Base-by-base conservation (phyloP, 1,139 yeast genomes). In the Scheffersomyces quercinus region DNA sequence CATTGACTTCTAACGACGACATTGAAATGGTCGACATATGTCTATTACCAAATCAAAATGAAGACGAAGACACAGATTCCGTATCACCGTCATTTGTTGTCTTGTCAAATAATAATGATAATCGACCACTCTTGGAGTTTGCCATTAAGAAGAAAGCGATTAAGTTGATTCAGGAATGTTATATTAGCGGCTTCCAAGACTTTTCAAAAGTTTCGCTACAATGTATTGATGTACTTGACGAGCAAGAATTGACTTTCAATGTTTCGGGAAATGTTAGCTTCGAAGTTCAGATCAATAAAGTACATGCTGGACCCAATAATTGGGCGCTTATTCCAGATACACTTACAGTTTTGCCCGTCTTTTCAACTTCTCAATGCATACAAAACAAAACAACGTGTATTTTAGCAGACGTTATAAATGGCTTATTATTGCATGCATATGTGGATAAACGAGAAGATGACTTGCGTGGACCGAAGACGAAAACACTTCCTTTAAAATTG, bases 1-100 rank as follows among this genome's bases (percentile, higher is more conserved):
- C 38, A 8, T 31, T 36, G 9, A 16, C 32, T 6, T 29, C 29
- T 9, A 14, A 28, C 2, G 35, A 10, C 20, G 36, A 44, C 41
- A 51, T 31, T 4, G 66, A 63, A 36, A 45, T 60, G 26, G 52
- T 59, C 8, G 68, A 64, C 44, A 37, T 62, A 7, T 50, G 59
- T 32, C 28, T 39, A 15, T 32, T 45, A 31, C 47, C 47, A 11
- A 29, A 14, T 13, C 24, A n/a, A 7, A 46, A 34, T 2, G 26
- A 28, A 26, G 39, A 26, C n/a, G 43, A 41, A 8, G 29, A 34
- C 10, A n/a, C 29, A 9, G 32, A 20, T 10, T 12, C 29, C 7
- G 26, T 6, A 20, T 20, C 26, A 20, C 26, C 26, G 2, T 26
- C 35, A n/a, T 38, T 48, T 8, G 28, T 48, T 16, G 49, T 35